Percentiles rank a stretch among this genome's conserved stretches.
These are phyloP conservation scores for Grammothele lineata DNA, from an alignment of 768 basidiomycete species.

Conservation along the genomic window DNA sequence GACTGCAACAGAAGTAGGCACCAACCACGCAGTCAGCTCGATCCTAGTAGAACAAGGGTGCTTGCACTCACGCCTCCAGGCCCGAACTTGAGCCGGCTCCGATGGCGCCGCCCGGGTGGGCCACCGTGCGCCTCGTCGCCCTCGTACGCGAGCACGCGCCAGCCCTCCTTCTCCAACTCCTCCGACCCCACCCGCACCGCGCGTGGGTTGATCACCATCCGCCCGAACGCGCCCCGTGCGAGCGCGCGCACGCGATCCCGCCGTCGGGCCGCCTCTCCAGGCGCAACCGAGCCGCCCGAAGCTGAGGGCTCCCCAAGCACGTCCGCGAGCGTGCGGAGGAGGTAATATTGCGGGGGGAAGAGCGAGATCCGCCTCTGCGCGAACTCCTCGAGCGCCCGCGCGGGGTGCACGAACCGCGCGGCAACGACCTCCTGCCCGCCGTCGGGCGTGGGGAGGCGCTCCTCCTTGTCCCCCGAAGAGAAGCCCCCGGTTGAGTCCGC, in stretches of 20 bases:
- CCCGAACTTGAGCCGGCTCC: slow-evolving; percentile 44
- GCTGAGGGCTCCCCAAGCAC: slow-evolving; percentile 35
- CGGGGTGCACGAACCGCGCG: slow-evolving; percentile 61
- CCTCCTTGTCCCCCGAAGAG: slow-evolving; percentile 49
- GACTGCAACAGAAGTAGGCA: slow-evolving; percentile 30
- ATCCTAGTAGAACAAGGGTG: slow-evolving; percentile 1
- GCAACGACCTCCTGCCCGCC: slow-evolving; percentile 67
- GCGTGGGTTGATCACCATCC: slow-evolving; percentile 55
- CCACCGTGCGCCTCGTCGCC: slow-evolving; percentile 69
- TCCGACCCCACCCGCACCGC: slow-evolving; percentile 26
- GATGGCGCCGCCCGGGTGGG: slow-evolving; percentile 53
- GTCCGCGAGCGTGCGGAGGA: slow-evolving; percentile 55
- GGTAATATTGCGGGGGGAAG: slow-evolving; percentile 75
- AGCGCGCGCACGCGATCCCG: slow-evolving; percentile 41
- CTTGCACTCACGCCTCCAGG: slow-evolving; percentile 46
- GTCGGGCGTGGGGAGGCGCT: slow-evolving; percentile 62
- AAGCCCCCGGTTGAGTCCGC: slow-evolving; percentile 41
- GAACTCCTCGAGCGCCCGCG: slow-evolving; percentile 49
- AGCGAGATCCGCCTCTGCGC: slow-evolving; percentile 46
- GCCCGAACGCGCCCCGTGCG: slow-evolving; percentile 54
- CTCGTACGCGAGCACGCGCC: slow-evolving; percentile 55
- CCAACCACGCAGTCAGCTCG: neutral
- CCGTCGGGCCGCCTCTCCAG: slow-evolving; percentile 37
- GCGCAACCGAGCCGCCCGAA: too few species aligned
- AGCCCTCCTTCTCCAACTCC: slow-evolving; percentile 36